Evolutionary conservation across 371 early-diverging fungal species (phyloP), one percentile per base, ranked within the genome.

Genomic region (Cokeromyces recurvatus): DNA sequence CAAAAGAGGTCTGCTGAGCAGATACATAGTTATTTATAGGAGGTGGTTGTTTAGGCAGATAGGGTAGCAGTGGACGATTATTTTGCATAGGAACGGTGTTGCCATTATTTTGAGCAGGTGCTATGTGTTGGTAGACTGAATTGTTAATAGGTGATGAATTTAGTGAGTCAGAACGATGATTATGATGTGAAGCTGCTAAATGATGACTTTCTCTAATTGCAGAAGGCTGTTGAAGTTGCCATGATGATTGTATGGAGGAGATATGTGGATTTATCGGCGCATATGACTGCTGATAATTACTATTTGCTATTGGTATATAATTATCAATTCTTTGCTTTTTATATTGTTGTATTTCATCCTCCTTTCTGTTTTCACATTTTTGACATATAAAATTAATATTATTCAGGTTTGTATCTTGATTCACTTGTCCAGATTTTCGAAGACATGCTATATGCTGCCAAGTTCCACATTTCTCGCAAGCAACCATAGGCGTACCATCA

Each of bases 371-470:
- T n/a, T 47, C 49, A 41, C 81, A 80, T 21, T 55, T 42, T 11
- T 49, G 51, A 39, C 81, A 80, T 2, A 70, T 51, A 64, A 77
- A 80, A 5, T 51, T 48, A 20, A 71, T 42, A 20, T 59, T 62
- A 24, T 66, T 70, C 16, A 64, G 48, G 7, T 53, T 55, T 10
- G 47, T 43, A 17, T 57, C 48, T 44, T 64, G 55, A 0, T 63
- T 57, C 3, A 68, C 55, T 25, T 74, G 66, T 10, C 62, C 59
- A n/a, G 62, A 67, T 24, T 77, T 66, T 53, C 66, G 60, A 24
- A 84, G 64, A 41, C 87, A 86, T 8, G 56, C 61, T 20, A 88
- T 81, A 61, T 88, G 89, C 39, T 81, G 82, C 89, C 89, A 88
- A 0, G 69, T 72, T 20, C 71, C 71, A 58, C 89, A 88, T 19